phyloP scores from a whole-genome alignment of 2,329 filamentous ascomycete species.

The Raffaelea albimanens region DNA sequence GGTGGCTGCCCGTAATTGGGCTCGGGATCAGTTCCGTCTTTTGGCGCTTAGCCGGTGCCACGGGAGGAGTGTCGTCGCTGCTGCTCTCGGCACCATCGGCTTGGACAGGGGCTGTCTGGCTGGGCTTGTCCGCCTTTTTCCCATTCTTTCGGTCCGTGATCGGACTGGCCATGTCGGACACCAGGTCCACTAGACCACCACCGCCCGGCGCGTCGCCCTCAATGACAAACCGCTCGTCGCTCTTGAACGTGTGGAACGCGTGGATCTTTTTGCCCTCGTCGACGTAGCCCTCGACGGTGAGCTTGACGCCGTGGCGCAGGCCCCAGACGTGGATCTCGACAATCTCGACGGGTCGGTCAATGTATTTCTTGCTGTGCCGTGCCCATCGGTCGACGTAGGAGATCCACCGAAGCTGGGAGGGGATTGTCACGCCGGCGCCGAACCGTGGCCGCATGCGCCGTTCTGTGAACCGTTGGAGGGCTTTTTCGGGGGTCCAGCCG shows the following conservation, averaged over 20 bases:
- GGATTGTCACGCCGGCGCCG: conserved; percentile 78
- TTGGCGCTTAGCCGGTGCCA: conserved; percentile 5
- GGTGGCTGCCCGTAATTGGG: background rate
- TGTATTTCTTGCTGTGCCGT: conserved; percentile 59
- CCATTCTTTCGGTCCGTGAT: background rate
- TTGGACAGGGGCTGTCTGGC: background rate
- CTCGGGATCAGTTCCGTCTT: background rate
- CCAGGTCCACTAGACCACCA: conserved; percentile 37
- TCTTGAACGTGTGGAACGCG: conserved; percentile 69
- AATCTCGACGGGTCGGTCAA: conserved; percentile 75
- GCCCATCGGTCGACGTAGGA: conserved; percentile 85
- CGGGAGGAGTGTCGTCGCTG: background rate
- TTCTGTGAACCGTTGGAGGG: conserved; percentile 57
- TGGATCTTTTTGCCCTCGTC: conserved; percentile 87
- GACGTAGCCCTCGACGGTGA: conserved; percentile 73
- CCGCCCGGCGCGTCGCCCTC: conserved; percentile 44
- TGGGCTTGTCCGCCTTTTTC: background rate
- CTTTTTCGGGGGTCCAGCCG: conserved; percentile 44
- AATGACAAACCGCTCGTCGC: conserved; percentile 61
- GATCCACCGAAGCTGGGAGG: conserved; percentile 82
- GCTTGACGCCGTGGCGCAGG: conserved; percentile 75
- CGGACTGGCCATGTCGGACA: conserved; percentile 39
- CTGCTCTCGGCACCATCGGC: background rate
- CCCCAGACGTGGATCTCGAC: conserved; percentile 88
- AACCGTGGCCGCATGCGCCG: conserved; percentile 83